phyloP scores from a whole-genome alignment of 176 grass and related monocot species.

The Rhynchospora pubera region DNA sequence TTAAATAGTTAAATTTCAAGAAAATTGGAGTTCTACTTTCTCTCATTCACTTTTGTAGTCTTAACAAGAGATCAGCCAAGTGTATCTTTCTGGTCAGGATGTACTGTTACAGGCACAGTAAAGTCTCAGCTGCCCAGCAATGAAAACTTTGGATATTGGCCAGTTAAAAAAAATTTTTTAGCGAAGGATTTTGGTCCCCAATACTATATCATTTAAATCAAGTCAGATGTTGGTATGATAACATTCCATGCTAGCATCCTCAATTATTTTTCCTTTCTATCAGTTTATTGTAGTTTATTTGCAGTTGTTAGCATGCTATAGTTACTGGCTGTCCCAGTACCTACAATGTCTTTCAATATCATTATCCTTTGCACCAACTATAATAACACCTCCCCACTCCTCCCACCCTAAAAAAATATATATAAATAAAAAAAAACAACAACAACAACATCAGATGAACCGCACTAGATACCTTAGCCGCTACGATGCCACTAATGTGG shows the following conservation, averaged over 20 bases:
- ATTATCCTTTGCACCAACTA: background rate
- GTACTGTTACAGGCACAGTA: background rate
- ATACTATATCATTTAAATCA: background rate
- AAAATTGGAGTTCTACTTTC: background rate
- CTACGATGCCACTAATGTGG: slow-evolving; percentile 66
- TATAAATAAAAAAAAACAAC: background rate
- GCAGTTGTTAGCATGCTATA: background rate
- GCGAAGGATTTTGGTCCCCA: background rate
- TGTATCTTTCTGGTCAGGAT: background rate
- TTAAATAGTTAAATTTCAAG: too few relatives aligned
- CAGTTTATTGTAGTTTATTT: background rate
- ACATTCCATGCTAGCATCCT: background rate
- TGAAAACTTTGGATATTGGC: background rate
- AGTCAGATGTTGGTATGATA: background rate
- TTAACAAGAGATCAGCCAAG: background rate
- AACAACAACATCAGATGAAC: background rate
- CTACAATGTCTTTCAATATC: background rate
- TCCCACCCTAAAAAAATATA: too few relatives aligned
- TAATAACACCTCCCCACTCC: background rate
- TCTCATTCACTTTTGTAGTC: background rate
- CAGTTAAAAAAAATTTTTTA: background rate
- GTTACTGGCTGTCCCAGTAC: background rate
- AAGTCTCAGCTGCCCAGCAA: background rate
- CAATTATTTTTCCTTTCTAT: background rate
- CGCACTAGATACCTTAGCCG: slow-evolving; percentile 40